phyloP scores from a whole-genome alignment of 768 basidiomycete species.

The Rhizopogon vesiculosus region DNA sequence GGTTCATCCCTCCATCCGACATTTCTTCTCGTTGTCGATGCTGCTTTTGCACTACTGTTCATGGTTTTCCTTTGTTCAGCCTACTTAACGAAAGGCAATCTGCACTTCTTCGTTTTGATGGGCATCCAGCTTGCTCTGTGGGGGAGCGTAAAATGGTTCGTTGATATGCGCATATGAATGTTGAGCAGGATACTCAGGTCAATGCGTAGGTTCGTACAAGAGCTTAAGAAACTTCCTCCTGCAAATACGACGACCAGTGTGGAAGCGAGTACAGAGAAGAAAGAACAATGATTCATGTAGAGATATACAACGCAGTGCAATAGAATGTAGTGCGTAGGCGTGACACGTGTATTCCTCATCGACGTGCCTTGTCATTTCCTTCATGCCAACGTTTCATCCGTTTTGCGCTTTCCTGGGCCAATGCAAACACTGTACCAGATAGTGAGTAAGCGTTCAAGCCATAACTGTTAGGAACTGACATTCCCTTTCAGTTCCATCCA shows the following conservation, averaged over 20 bases:
- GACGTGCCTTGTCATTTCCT: slow-evolving; percentile 50
- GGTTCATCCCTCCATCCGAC: slow-evolving; percentile 73
- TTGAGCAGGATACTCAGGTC: not conserved
- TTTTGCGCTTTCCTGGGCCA: slow-evolving; percentile 80
- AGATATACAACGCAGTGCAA: not conserved
- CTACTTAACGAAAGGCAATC: slow-evolving; percentile 56
- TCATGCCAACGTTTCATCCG: slow-evolving; percentile 85
- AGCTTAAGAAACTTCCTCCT: slow-evolving; percentile 40
- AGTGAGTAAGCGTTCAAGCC: slow-evolving; percentile 6
- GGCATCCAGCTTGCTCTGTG: slow-evolving; percentile 64
- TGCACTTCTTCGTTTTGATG: slow-evolving; percentile 65
- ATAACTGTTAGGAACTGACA: slow-evolving; percentile 42
- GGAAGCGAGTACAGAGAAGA: slow-evolving; percentile 15
- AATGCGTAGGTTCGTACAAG: slow-evolving; percentile 58
- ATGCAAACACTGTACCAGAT: slow-evolving; percentile 60
- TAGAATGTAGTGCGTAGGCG: not conserved
- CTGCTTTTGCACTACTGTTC: slow-evolving; percentile 53
- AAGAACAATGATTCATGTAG: slow-evolving; percentile 15
- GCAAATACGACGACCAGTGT: slow-evolving; percentile 3
- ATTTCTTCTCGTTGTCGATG: slow-evolving; percentile 62
- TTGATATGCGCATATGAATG: slow-evolving; percentile 3
- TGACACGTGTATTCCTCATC: slow-evolving; percentile 26
- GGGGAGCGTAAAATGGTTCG: slow-evolving; percentile 79
- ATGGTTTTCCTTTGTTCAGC: slow-evolving; percentile 55
- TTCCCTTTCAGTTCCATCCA: slow-evolving; percentile 91